A percentile compares a stretch with the other conserved stretches of the same genome.
phyloP scores from a whole-genome alignment of 2,329 filamentous ascomycete species.

The Paraphaeosphaeria sporulosa region DNA sequence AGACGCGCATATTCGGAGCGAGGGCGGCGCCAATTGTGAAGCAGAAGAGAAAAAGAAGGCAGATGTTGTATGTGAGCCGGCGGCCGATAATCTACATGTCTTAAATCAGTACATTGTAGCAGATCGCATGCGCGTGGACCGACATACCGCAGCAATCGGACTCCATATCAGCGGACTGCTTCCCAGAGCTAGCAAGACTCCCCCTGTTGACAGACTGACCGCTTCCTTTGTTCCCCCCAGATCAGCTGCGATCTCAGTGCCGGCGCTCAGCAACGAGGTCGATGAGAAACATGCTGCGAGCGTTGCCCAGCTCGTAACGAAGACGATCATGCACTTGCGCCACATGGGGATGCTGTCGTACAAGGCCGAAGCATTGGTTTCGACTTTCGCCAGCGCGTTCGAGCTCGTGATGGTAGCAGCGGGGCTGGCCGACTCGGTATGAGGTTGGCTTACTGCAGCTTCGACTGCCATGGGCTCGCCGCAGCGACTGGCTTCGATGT shows the following conservation, averaged over 20 bases:
- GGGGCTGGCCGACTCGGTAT: not conserved
- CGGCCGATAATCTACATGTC: constrained; percentile 20
- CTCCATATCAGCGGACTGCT: constrained; percentile 24
- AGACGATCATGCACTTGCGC: constrained; percentile 52
- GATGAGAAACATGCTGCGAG: constrained; percentile 53
- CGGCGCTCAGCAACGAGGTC: constrained; percentile 52
- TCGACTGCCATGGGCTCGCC: not conserved
- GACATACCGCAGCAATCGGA: constrained; percentile 20
- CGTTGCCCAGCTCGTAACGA: constrained; percentile 53
- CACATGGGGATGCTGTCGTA: constrained; percentile 19
- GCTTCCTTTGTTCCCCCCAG: constrained; percentile 20
- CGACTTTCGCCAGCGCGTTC: not conserved
- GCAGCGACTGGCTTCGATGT: not conserved
- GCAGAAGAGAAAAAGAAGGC: constrained; percentile 19
- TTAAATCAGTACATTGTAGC: not conserved
- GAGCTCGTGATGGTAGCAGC: not conserved
- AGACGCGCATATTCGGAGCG: constrained; percentile 19
- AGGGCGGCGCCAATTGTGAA: constrained; percentile 25
- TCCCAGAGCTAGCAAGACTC: constrained; percentile 27
- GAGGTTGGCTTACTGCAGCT: not conserved
- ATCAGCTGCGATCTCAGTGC: constrained; percentile 48
- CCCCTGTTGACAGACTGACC: constrained; percentile 24
- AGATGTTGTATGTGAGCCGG: constrained; percentile 19
- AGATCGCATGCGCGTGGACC: not conserved
- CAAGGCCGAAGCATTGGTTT: not conserved